Base-by-base conservation (phyloP, 768 basidiomycete genomes). In the Harrya chromipes region DNA sequence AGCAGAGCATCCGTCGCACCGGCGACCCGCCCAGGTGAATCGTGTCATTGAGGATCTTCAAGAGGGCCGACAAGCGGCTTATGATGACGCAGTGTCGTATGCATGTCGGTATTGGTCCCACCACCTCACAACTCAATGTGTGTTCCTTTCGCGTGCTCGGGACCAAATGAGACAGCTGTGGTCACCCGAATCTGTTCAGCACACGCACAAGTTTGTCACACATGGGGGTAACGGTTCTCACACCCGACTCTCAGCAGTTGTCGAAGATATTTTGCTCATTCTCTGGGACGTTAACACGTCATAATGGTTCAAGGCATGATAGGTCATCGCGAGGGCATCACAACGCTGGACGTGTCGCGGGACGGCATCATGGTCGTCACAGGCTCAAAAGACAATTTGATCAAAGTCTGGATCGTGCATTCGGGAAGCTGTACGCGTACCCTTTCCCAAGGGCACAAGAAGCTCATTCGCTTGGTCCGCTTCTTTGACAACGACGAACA, bases 51-150 rank as follows among this genome's bases (percentile, higher is more conserved):
- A 45, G 21, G 57, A 53, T 45, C 46, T 59, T 34, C 24, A 8
- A 14, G 54, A 50, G 13, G 50, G 58, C 13, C 33, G 49, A 3
- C 17, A 21, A 19, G 23, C 31, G 5, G 54, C 47, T 5, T 49
- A 46, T 21, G 49, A 59, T 17, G 57, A 53, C 37, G 50, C 54
- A 1, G 23, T 59, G 21, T 4, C 41, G 6, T 60, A 60, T 26
- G 53, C 58, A 3, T 60, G 58, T 56, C 53, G 51, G 10, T 60
- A 47, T 31, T 60, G 58, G 58, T 46, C 45, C n/a, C 41, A 49
- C 16, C 58, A 59, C 33, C 50, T 59, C 24, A 31, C 37, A 12
- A 50, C 43, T 59, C 21, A 54, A 49, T 43, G 57, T 58, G 4
- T 17, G 13, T 24, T 5, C 23, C n/a, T 6, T 17, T 14, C 2